Evolutionary conservation across 805 yeast genomes (phyloP).

Genomic region (Brettanomyces naardenensis): DNA sequence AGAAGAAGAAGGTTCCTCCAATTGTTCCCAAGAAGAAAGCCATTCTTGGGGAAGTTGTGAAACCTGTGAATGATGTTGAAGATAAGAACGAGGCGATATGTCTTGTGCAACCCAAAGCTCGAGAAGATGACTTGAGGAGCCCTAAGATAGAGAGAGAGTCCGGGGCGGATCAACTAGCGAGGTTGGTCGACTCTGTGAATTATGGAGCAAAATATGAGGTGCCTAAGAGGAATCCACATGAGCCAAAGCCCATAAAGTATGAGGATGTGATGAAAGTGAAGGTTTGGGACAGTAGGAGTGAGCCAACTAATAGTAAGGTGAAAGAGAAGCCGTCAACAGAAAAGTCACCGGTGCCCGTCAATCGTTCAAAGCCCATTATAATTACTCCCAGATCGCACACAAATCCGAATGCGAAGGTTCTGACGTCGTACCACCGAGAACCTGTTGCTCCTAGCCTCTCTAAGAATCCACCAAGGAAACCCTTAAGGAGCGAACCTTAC

Average conservation of each 20-base stretch:
- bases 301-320: not conserved
- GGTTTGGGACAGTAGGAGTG: not conserved
- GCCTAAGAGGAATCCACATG: constrained; percentile 5
- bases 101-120: constrained; percentile 12
- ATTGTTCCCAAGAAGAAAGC: constrained; percentile 20
- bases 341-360: not conserved
- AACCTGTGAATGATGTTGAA: not conserved
- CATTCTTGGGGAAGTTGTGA: constrained; percentile 1
- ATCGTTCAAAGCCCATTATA: not conserved
- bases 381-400: too few species aligned
- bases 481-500: too few species aligned
- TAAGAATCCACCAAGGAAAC: too few species aligned
- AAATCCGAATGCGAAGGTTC: too few species aligned
- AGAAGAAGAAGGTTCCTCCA: constrained; percentile 19
- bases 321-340: not conserved
- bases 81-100: constrained; percentile 6
- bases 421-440: too few species aligned
- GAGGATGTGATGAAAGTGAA: constrained; percentile 16
- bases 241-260: constrained; percentile 17
- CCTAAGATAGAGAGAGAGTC: too few species aligned
- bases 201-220: constrained; percentile 5
- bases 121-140: constrained; percentile 5
- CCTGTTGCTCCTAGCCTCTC: too few species aligned
- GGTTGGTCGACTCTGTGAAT: constrained; percentile 8
- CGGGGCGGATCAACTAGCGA: constrained; percentile 3